These are phyloP conservation scores for Ogataea polymorpha DNA, from an alignment of 805 yeast genomes.

Conservation along the genomic window DNA sequence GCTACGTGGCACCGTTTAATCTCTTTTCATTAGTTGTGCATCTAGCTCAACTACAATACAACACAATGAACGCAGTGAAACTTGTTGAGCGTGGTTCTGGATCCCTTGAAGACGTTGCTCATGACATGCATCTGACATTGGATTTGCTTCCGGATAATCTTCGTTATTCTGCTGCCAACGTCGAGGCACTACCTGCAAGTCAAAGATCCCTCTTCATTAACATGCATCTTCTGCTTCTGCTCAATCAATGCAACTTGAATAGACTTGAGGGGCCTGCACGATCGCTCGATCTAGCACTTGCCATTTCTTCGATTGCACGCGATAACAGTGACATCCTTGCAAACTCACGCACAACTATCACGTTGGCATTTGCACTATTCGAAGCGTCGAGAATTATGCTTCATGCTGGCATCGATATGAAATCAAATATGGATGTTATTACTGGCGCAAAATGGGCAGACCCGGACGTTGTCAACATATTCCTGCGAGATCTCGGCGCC, in stretches of 20 bases:
- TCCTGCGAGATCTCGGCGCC: too few species aligned
- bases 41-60: background rate
- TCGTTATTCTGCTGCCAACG: background rate
- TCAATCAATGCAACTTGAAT: background rate
- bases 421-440: too few species aligned
- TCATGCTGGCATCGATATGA: too few species aligned
- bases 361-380: background rate
- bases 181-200: too few species aligned
- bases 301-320: background rate
- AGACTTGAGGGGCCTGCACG: background rate
- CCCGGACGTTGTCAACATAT: too few species aligned
- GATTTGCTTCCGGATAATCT: background rate
- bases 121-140: background rate
- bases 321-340: background rate
- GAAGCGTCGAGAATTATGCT: background rate
- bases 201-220: background rate
- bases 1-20: background rate
- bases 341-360: background rate
- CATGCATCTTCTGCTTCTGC: background rate
- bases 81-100: background rate
- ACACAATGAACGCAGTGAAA: background rate
- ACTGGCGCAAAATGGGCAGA: too few species aligned
- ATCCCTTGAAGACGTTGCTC: too few species aligned
- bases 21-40: background rate
- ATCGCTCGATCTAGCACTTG: background rate